A percentile compares a stretch with the other conserved stretches of the same genome.
phyloP scores from a whole-genome alignment of 2,329 filamentous ascomycete species.

The Xylaria multiplex region DNA sequence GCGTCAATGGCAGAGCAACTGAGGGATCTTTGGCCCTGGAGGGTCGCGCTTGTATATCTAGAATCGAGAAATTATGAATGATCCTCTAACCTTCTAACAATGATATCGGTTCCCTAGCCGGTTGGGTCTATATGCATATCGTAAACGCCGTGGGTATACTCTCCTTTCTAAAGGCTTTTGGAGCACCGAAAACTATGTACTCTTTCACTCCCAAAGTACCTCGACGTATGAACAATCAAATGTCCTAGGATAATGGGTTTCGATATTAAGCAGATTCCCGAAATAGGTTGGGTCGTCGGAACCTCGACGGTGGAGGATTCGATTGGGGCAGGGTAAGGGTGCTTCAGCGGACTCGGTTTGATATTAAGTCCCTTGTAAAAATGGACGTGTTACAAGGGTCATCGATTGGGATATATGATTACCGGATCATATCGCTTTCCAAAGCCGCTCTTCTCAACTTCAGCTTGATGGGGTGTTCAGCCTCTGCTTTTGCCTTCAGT shows the following conservation, averaged over 20 bases:
- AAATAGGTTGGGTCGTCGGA: too few relatives aligned
- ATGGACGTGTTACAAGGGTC: not conserved
- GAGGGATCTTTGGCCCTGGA: not conserved
- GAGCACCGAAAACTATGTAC: not conserved
- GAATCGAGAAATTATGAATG: not conserved
- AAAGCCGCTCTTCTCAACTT: not conserved
- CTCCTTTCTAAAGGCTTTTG: not conserved
- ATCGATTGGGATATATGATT: not conserved
- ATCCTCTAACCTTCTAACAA: not conserved
- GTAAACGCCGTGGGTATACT: not conserved
- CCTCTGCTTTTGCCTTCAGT: constrained; percentile 37
- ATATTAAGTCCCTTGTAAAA: not conserved
- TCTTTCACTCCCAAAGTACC: too few relatives aligned
- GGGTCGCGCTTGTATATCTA: not conserved
- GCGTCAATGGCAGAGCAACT: not conserved
- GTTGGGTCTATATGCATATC: not conserved
- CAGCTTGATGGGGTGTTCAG: constrained; percentile 37
- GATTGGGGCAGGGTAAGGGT: not conserved
- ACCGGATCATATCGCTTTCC: not conserved
- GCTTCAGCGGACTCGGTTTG: not conserved
- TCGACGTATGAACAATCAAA: too few relatives aligned
- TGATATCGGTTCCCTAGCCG: not conserved
- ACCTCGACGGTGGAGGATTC: too few relatives aligned
- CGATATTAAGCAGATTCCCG: too few relatives aligned
- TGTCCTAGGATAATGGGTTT: too few relatives aligned